A percentile compares a stretch with the other conserved stretches of the same genome.
phyloP scores from a whole-genome alignment of 1,139 yeast genomes.

The Spathaspora sp. region DNA sequence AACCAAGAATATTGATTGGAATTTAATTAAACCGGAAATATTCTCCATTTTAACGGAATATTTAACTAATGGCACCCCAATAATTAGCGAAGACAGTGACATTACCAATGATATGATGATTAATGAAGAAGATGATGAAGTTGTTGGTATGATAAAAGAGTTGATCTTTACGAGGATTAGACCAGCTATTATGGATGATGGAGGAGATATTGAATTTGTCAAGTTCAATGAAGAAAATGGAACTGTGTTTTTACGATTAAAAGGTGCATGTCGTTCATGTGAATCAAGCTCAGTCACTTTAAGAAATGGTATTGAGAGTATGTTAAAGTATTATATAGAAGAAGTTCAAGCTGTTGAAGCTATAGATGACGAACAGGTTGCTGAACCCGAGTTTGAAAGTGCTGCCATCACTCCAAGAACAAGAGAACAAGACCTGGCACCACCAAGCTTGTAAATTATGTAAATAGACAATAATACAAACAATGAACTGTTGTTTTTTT shows the following conservation, averaged over 20 bases:
- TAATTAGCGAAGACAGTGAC: conserved; percentile 36
- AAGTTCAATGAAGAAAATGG: conserved; percentile 63
- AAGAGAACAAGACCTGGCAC: conserved; percentile 23
- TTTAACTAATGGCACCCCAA: conserved; percentile 71
- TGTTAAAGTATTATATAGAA: conserved; percentile 78
- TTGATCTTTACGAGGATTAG: conserved; percentile 89
- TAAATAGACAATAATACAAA: background rate
- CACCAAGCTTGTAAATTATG: conserved; percentile 40
- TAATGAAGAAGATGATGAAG: conserved; percentile 67
- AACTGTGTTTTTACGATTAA: conserved; percentile 61
- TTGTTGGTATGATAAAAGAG: conserved; percentile 90
- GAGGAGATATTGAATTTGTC: conserved; percentile 79
- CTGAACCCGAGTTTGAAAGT: conserved; percentile 23
- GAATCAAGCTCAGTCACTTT: conserved; percentile 74
- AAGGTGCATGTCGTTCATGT: conserved; percentile 81
- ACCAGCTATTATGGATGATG: conserved; percentile 90
- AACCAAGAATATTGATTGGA: conserved; percentile 58
- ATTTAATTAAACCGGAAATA: conserved; percentile 82
- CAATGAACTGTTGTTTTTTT: background rate
- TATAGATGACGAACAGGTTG: conserved; percentile 36
- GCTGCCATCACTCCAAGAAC: conserved; percentile 32
- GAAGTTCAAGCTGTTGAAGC: conserved; percentile 72
- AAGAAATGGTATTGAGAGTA: conserved; percentile 78
- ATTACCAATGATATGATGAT: conserved; percentile 38
- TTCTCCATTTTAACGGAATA: conserved; percentile 83